These are phyloP conservation scores for Euphorbia peplus DNA, from an alignment of 345 rosid genomes.

Conservation along the genomic window DNA sequence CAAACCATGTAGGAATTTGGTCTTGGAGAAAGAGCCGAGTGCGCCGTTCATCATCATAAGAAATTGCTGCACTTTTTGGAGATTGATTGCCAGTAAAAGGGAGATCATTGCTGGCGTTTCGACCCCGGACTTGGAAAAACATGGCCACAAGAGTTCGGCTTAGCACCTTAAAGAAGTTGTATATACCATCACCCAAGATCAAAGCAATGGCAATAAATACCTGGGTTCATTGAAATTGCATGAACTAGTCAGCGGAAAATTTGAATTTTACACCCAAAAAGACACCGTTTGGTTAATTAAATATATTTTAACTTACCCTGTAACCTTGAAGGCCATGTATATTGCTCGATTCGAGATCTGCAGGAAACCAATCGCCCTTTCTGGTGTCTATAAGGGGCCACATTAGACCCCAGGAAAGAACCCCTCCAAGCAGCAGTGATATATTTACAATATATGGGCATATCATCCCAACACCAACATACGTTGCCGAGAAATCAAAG, in stretches of 20 bases:
- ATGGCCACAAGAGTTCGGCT: slow-evolving; percentile 18
- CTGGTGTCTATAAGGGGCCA: slow-evolving; percentile 30
- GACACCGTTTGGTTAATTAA: not conserved
- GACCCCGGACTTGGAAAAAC: slow-evolving; percentile 12
- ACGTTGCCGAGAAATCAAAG: slow-evolving; percentile 34
- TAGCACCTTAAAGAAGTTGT: slow-evolving; percentile 32
- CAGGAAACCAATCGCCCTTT: slow-evolving; percentile 28
- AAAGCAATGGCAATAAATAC: slow-evolving; percentile 32
- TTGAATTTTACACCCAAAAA: not conserved
- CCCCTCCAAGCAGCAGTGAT: slow-evolving; percentile 29
- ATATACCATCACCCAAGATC: slow-evolving; percentile 34
- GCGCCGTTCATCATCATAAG: slow-evolving; percentile 21
- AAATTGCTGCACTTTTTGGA: not conserved
- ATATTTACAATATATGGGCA: slow-evolving; percentile 31
- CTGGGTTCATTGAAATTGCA: slow-evolving; percentile 15
- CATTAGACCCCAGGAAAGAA: slow-evolving; percentile 36
- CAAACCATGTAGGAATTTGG: slow-evolving; percentile 53
- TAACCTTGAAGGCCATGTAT: slow-evolving; percentile 32
- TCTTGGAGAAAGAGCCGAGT: slow-evolving; percentile 41
- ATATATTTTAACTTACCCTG: slow-evolving; percentile 19
- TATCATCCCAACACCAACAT: slow-evolving; percentile 36
- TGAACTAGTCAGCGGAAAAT: not conserved
- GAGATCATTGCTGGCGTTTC: slow-evolving; percentile 2
- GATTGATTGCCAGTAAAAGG: slow-evolving; percentile 8
- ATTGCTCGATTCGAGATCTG: slow-evolving; percentile 6